Percentiles rank a stretch among this genome's conserved stretches.
Conservation (phyloP, 495 filamentous ascomycete genomes). For the Penicillium desertorum region DNA sequence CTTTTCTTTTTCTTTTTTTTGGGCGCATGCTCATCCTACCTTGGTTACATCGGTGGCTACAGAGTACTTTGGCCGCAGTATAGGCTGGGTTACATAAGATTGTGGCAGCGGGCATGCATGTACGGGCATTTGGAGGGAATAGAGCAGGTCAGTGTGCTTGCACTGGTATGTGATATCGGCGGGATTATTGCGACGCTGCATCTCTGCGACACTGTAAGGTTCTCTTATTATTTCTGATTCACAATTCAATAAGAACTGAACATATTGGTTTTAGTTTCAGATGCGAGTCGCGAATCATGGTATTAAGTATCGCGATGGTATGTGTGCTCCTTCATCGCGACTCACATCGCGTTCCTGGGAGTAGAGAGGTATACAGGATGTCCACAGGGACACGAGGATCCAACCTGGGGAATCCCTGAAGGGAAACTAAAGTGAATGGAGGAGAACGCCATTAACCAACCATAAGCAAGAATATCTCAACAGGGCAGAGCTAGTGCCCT, state of each 20-base stretch:
- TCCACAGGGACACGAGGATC: conserved; percentile 7
- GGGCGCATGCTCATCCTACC: not conserved
- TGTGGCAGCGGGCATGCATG: not conserved
- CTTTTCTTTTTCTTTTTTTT: not conserved
- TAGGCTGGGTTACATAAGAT: not conserved
- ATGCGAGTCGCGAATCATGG: conserved; percentile 3
- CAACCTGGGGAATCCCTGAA: conserved; percentile 5
- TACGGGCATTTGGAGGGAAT: not conserved
- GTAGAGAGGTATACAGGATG: not conserved
- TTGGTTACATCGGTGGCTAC: not conserved
- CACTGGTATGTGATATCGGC: conserved; percentile 14
- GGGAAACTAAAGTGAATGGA: not conserved
- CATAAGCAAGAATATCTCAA: not conserved
- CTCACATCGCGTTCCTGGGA: conserved; percentile 8
- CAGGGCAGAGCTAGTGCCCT: not conserved
- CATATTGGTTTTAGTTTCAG: not conserved
- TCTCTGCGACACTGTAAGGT: conserved; percentile 10
- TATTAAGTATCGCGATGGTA: not conserved
- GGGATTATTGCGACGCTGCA: conserved; percentile 10
- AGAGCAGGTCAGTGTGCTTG: conserved; percentile 3
- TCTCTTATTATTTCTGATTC: not conserved
- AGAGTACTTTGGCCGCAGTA: not conserved
- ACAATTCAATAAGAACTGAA: not conserved
- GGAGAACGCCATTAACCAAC: not conserved
- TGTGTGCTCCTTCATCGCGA: conserved; percentile 10